Evolutionary conservation across 192 early-diverging fungal species (phyloP).

Genomic region (Phycomyces nitens): DNA sequence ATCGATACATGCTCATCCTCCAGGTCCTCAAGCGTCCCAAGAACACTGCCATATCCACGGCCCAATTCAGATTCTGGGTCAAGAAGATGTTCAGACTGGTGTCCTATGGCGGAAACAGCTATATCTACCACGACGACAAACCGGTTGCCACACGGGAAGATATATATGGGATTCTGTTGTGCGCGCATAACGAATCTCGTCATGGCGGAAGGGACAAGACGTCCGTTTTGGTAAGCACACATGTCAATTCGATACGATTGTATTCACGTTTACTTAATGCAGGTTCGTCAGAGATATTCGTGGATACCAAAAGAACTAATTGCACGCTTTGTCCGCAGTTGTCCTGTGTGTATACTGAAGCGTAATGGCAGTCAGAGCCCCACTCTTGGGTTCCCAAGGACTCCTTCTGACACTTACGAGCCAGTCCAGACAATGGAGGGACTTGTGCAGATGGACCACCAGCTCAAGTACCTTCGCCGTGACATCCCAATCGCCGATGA

Average conservation of each 20-base stretch:
- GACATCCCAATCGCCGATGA: no score
- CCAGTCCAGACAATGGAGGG: neutral
- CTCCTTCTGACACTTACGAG: neutral
- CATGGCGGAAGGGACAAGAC: conserved; percentile 54
- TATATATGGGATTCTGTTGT: conserved; percentile 45
- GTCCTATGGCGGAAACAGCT: conserved; percentile 25
- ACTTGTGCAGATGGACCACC: neutral
- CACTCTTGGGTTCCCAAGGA: neutral
- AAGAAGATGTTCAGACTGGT: conserved; percentile 50
- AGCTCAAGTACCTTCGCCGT: neutral
- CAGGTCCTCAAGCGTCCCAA: conserved; percentile 46
- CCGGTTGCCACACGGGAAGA: conserved; percentile 47
- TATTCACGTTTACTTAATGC: neutral
- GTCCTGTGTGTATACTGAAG: conserved; percentile 39
- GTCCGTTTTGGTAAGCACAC: conserved; percentile 40
- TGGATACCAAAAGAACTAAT: conserved; percentile 50
- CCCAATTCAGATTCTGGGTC: conserved; percentile 52
- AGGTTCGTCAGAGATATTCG: conserved; percentile 44
- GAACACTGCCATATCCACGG: conserved; percentile 48
- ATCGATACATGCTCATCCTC: conserved; percentile 46
- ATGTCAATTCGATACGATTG: no score
- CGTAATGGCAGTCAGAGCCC: conserved; percentile 33
- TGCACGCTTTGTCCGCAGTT: conserved; percentile 45
- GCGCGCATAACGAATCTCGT: conserved; percentile 45
- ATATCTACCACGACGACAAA: conserved; percentile 48